Evolutionary conservation across 2,329 filamentous ascomycete genomes (phyloP).

Genomic region (Cordyceps tenuipes): DNA sequence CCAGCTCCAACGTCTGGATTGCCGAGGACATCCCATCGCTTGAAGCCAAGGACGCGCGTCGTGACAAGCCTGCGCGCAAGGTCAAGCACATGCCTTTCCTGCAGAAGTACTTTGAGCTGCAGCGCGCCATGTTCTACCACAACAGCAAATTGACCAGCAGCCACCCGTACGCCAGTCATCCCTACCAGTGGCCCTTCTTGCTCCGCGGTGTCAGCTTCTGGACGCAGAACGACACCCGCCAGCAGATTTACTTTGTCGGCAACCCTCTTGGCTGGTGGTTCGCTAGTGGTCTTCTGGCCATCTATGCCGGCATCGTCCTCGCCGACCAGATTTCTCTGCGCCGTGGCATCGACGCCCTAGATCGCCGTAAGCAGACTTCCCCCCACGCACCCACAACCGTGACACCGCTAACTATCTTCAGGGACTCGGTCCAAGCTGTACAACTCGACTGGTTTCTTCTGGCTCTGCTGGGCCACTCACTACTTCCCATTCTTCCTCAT

Average conservation of each 20-base stretch:
- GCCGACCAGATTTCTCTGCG: constrained; percentile 91
- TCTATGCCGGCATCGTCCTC: constrained; percentile 83
- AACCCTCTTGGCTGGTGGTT: constrained; percentile 98
- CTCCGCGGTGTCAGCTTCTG: constrained; percentile 97
- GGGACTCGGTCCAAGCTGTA: constrained; percentile 90
- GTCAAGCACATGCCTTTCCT: constrained; percentile 83
- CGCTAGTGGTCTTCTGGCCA: constrained; percentile 80
- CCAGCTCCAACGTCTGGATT: constrained; percentile 89
- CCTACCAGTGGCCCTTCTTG: constrained; percentile 96
- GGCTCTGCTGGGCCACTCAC: constrained; percentile 94
- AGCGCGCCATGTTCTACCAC: constrained; percentile 98
- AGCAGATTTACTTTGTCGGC: constrained; percentile 97
- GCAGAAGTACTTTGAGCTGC: constrained; percentile 90
- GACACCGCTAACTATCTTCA: constrained; percentile 22
- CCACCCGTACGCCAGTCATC: constrained; percentile 90
- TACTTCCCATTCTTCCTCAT: constrained; percentile 98
- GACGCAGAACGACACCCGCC: constrained; percentile 89
- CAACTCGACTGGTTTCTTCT: constrained; percentile 98
- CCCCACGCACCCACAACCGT: neutral
- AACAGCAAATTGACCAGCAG: constrained; percentile 97
- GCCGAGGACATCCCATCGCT: constrained; percentile 86
- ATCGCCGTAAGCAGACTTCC: constrained; percentile 66
- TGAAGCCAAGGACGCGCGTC: constrained; percentile 60
- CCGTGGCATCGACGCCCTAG: constrained; percentile 85
- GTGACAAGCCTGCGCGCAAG: constrained; percentile 66